Evolutionary conservation across 2,329 filamentous ascomycete species (phyloP), one percentile per base, ranked within the genome.

Genomic region (Nigrospora sphaerica): DNA sequence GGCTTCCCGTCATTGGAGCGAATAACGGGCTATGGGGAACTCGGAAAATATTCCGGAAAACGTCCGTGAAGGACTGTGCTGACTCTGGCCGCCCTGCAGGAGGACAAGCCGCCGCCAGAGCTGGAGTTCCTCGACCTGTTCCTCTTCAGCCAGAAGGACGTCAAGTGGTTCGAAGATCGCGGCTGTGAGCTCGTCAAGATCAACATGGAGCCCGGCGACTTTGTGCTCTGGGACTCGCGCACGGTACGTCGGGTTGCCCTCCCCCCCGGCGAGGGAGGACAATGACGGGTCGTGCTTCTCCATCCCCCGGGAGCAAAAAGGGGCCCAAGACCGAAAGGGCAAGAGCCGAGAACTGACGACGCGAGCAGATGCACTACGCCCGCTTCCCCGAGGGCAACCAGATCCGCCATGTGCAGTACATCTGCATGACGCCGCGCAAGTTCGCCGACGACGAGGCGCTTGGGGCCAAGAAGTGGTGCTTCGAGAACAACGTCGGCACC

Each of bases 201-300:
- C 9, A 57, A 60, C 41, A 55, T 63, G 17, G 69, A 67, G 14
- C 64, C 67, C 10, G 69, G 70, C 5, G 69, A 71, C 46, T 55
- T 72, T 48, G 61, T 72, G 7, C 57, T 73, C 6, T 71, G 70
- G 71, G 71, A 73, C 48, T 68, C 66, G 4, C 59, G 73, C 3
- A 70, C 42, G 16, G 39, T 42, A 42, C 9, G 39, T 42, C 12
- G 9, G 11, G 34, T 12, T 28, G 23, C 23, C 19, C 6, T 6
- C 19, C 19, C 19, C 7, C 23, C 23, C 23, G 19, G 23, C 28
- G 14, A 16, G 19, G 18, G 10, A 31, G n/a, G 13, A 10, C 6
- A 4, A 17, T 12, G 39, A 1, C 17, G 9, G 12, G 16, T 23
- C 3, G 17, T 31, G 7, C 5, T 28, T 28, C 23, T 28, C 23